Evolutionary conservation across 225 moss, liverwort and hornwort species (phyloP), one percentile per base, ranked within the genome.

Genomic region (Neckera pumila): DNA sequence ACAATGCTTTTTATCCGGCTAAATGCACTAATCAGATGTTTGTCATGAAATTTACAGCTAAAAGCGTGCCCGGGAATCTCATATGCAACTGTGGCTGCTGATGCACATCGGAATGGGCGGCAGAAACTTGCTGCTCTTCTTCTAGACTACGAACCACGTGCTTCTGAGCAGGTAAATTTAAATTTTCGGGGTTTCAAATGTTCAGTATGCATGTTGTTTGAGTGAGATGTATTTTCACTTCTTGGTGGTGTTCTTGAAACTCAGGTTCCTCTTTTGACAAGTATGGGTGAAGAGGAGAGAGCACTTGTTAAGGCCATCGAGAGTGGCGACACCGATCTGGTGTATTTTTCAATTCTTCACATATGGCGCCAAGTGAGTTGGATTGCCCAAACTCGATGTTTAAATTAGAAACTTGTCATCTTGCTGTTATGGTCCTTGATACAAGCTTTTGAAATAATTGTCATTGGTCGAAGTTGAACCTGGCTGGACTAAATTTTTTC

Each of bases 271-370:
- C 95, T 99, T 86, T 89, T 99, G 92, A 96, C 99, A 71, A 99
- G 99, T 88, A 99, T 97, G 97, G 97, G 97, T 76, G 97, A 99
- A 90, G 96, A 96, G 87, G 97, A 96, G 89, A 96, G 99, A 92
- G 97, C 96, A 59, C 90, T 99, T 83, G 96, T 97, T 47, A 99
- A 99, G 94, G 99, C 99, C 57, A 95, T 96, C 75, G 99, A 99
- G 86, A 99, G 99, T 92, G 96, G 99, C 54, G 99, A 99, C 85
- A 96, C 97, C 58, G 99, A 99, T 90, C 91, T 99, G 59, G 97
- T 97, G 67, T 99, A 97, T 81, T 97, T 99, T 87, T 95, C 96
- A 88, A 97, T 99, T 86, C 96, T 99, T 89, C 94, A 99, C 85
- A 95, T 97, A 76, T 97, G 97, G 99, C 95, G 93, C 91, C 95